These are phyloP conservation scores for Fusarium concolor DNA, from an alignment of 2,329 filamentous ascomycete species.

Conservation along the genomic window DNA sequence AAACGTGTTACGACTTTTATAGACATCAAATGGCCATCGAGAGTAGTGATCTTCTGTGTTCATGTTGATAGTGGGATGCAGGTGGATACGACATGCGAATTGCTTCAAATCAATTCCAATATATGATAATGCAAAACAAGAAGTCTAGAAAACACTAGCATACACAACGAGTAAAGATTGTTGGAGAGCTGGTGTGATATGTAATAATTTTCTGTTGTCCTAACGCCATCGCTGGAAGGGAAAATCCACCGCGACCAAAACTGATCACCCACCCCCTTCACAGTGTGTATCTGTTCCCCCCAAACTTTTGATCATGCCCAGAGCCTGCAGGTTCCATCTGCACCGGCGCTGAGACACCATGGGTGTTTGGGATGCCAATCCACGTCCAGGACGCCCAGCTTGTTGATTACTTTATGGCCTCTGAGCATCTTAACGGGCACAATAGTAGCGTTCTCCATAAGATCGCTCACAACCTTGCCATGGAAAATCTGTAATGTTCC, in stretches of 20 bases:
- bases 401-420: conserved; percentile 87
- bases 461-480: conserved; percentile 91
- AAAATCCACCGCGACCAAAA: conserved; percentile 25
- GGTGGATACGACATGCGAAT: too few relatives aligned
- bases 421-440: conserved; percentile 94
- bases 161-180: background rate
- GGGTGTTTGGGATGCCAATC: conserved; percentile 96
- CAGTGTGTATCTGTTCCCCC: background rate
- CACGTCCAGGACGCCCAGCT: conserved; percentile 90
- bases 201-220: conserved; percentile 23
- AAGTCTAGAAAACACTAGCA: background rate
- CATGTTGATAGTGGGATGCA: too few relatives aligned
- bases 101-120: too few relatives aligned
- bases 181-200: background rate
- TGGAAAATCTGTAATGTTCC: conserved; percentile 96
- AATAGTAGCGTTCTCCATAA: conserved; percentile 96
- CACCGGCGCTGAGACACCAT: conserved; percentile 94
- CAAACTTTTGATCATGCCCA: conserved; percentile 66
- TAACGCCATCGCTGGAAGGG: conserved; percentile 40
- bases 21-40: too few relatives aligned
- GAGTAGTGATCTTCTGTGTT: too few relatives aligned
- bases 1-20: too few relatives aligned
- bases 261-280: background rate
- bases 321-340: conserved; percentile 90
- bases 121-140: background rate